A percentile compares a stretch with the other conserved stretches of the same genome.
phyloP scores from a whole-genome alignment of 768 basidiomycete species.

The Boletus vinaceobasis region DNA sequence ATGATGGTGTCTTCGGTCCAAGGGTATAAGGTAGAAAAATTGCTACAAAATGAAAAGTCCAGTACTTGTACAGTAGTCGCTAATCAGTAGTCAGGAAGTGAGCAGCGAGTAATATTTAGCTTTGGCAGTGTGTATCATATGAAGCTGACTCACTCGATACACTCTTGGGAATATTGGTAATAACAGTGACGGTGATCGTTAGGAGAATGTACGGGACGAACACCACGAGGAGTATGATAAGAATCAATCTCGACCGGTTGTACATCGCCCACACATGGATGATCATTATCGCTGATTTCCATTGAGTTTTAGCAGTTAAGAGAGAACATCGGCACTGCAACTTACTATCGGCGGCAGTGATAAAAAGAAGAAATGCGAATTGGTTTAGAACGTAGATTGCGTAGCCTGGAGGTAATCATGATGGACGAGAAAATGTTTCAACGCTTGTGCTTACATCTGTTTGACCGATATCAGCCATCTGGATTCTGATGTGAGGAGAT shows the following conservation, averaged over 20 bases:
- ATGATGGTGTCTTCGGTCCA: not conserved
- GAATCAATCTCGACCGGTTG: not conserved
- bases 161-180: not conserved
- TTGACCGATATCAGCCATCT: not conserved
- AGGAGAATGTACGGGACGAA: slow-evolving; percentile 1
- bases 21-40: not conserved
- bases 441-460: slow-evolving; percentile 2
- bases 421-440: not conserved
- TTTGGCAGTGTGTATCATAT: not conserved
- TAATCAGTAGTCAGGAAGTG: not conserved
- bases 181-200: not conserved
- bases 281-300: slow-evolving; percentile 6
- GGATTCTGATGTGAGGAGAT: not conserved
- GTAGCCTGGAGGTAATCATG: not conserved
- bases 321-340: not conserved
- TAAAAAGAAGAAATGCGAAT: slow-evolving; percentile 1
- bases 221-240: not conserved
- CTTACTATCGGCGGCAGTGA: slow-evolving; percentile 6
- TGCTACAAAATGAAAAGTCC: not conserved
- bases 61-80: not conserved
- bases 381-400: not conserved
- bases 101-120: not conserved
- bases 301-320: not conserved
- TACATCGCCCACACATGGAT: slow-evolving; percentile 12
- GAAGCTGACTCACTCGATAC: not conserved